Conservation (phyloP, 305 asterid species). For the Euphrasia arctica region DNA sequence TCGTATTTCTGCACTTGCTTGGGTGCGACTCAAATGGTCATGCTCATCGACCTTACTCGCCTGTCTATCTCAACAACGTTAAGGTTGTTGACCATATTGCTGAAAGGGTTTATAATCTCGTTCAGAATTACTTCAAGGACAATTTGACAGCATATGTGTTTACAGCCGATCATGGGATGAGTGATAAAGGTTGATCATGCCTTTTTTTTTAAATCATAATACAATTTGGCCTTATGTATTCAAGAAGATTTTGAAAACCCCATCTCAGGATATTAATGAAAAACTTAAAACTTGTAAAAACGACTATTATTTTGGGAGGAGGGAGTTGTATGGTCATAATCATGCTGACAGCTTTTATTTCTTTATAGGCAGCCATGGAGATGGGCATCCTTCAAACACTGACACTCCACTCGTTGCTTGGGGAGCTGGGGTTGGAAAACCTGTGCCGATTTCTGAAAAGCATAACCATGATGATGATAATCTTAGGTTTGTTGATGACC, state of each 20-base stretch:
- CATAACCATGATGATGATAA: conserved; percentile 46
- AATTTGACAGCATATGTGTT: conserved; percentile 77
- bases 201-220: conserved; percentile 1
- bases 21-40: conserved; percentile 99
- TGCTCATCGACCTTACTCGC: conserved; percentile 95
- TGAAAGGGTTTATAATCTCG: conserved; percentile 88
- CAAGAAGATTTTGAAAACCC: no score
- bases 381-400: conserved; percentile 95
- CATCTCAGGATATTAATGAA: no score
- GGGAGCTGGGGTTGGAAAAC: conserved; percentile 87
- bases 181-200: conserved; percentile 79
- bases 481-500: conserved; percentile 80
- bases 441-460: conserved; percentile 42
- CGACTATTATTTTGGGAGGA: no score
- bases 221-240: no score
- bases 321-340: conserved; percentile 4
- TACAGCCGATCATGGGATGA: conserved; percentile 99
- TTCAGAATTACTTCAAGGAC: conserved; percentile 87
- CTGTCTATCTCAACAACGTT: conserved; percentile 94
- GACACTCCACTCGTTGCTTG: conserved; percentile 97
- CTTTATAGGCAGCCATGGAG: conserved; percentile 93
- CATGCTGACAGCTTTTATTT: conserved; percentile 27
- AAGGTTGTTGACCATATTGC: conserved; percentile 97
- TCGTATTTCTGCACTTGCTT: conserved; percentile 81
- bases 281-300: no score